Conservation (phyloP, 2,329 filamentous ascomycete species). For the Alternaria atra region DNA sequence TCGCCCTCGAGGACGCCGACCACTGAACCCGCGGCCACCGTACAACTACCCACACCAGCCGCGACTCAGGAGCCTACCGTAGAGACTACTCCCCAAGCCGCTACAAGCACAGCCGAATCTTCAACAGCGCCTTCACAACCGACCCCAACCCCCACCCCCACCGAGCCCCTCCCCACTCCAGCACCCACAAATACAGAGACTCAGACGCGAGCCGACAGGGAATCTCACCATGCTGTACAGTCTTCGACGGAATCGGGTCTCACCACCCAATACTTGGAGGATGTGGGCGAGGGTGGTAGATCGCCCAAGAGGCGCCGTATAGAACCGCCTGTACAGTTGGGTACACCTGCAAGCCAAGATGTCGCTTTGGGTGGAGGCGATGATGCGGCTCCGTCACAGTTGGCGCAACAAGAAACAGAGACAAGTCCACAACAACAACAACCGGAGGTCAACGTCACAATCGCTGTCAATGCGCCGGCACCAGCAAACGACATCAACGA, state of each 20-base stretch:
- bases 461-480: not conserved
- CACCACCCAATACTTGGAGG: constrained; percentile 15
- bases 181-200: not conserved
- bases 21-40: constrained; percentile 16
- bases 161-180: not conserved
- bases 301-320: constrained; percentile 35
- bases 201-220: constrained; percentile 3
- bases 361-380: not conserved
- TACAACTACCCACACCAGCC: constrained; percentile 36
- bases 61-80: constrained; percentile 32
- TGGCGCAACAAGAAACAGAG: not conserved
- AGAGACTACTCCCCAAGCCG: constrained; percentile 15
- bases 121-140: not conserved
- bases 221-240: not conserved
- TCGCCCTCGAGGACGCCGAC: constrained; percentile 19
- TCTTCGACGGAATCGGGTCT: not conserved
- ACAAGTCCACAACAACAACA: not conserved
- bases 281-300: constrained; percentile 19
- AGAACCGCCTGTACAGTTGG: constrained; percentile 14
- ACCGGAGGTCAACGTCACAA: not conserved
- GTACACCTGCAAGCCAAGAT: not conserved
- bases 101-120: constrained; percentile 1
- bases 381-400: not conserved
- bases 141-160: not conserved
- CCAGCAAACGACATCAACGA: not conserved